Evolutionary conservation across 805 yeast species (phyloP).

Genomic region (Jamesozyma gamospora): DNA sequence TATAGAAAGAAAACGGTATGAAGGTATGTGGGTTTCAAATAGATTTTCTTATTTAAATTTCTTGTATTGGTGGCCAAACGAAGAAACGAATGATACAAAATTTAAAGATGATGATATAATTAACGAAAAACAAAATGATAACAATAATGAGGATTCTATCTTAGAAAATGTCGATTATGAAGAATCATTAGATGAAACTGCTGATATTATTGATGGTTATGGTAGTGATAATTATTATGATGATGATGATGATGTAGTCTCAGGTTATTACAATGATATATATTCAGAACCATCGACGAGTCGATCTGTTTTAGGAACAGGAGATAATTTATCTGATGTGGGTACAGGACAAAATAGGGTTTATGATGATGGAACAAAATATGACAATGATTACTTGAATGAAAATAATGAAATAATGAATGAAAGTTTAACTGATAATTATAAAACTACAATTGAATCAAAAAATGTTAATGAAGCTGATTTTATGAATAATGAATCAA

Average conservation of each 20-base stretch:
- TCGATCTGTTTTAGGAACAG: too few relatives aligned
- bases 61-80: conserved; percentile 25
- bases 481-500: too few relatives aligned
- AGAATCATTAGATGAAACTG: not conserved
- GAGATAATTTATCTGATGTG: too few relatives aligned
- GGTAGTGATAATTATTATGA: too few relatives aligned
- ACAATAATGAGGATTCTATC: too few relatives aligned
- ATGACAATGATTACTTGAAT: not conserved
- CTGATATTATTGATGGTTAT: not conserved
- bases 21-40: conserved; percentile 90
- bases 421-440: not conserved
- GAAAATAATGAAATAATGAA: not conserved
- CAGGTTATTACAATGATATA: too few relatives aligned
- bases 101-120: not conserved
- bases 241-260: too few relatives aligned
- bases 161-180: too few relatives aligned
- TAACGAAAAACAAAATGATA: not conserved
- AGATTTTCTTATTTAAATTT: conserved; percentile 50
- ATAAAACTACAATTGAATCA: not conserved
- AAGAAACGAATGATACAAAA: not conserved
- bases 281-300: too few relatives aligned
- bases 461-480: too few relatives aligned
- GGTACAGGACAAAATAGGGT: too few relatives aligned
- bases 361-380: too few relatives aligned
- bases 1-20: conserved; percentile 77